Percentiles rank a stretch among this genome's conserved stretches.
phyloP scores from a whole-genome alignment of 495 filamentous ascomycete genomes.

The Annulohypoxylon bovei region DNA sequence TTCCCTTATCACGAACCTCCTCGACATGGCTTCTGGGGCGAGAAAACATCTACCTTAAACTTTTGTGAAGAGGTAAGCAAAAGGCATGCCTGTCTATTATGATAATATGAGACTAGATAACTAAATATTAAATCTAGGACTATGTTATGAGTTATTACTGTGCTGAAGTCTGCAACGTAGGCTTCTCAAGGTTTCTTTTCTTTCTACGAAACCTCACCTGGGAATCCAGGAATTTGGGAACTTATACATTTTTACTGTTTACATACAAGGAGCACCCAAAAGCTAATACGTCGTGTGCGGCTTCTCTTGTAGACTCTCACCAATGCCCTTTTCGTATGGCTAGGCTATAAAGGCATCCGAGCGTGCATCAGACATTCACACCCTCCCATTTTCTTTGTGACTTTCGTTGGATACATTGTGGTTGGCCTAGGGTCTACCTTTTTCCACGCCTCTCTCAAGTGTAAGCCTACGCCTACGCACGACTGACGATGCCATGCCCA shows the following conservation, averaged over 20 bases:
- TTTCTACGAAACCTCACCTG: neutral
- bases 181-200: neutral
- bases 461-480: conserved; percentile 56
- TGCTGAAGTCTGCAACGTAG: conserved; percentile 57
- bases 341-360: conserved; percentile 75
- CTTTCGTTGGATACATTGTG: conserved; percentile 78
- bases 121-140: conserved; percentile 45
- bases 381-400: conserved; percentile 75
- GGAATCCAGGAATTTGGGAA: neutral
- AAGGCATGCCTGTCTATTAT: neutral
- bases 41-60: conserved; percentile 88
- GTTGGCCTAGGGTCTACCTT: conserved; percentile 83
- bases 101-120: neutral
- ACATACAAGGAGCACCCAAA: conserved; percentile 30
- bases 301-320: conserved; percentile 75
- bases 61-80: conserved; percentile 88
- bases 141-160: conserved; percentile 61
- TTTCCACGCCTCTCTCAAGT: conserved; percentile 86
- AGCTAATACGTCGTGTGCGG: conserved; percentile 71
- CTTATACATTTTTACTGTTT: neutral
- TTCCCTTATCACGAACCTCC: conserved; percentile 75
- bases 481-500: conserved; percentile 22
- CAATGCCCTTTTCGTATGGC: conserved; percentile 80
- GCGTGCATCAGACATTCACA: conserved; percentile 76
- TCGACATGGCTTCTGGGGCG: conserved; percentile 79